Conservation (phyloP, 2,329 filamentous ascomycete species). For the Celoporthe dispersa region DNA sequence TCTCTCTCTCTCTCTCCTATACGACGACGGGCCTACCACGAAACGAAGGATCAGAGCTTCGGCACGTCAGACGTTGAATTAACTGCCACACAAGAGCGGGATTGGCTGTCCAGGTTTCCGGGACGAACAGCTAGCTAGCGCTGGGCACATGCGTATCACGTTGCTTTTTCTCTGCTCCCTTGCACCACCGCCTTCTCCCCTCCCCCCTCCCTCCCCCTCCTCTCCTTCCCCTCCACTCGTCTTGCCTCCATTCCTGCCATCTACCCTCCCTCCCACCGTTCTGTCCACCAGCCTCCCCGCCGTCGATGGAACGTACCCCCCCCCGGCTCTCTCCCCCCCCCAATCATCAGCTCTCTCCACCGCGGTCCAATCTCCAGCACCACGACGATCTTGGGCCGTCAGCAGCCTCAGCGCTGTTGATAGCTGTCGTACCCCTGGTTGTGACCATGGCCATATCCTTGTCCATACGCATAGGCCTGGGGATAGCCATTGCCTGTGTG, state of each 20-base stretch:
- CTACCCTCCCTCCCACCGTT: background rate
- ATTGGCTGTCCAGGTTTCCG: background rate
- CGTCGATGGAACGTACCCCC: too few relatives aligned
- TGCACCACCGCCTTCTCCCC: background rate
- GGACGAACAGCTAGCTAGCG: background rate
- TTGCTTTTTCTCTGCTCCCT: background rate
- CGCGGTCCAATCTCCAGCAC: background rate
- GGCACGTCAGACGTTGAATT: constrained; percentile 1
- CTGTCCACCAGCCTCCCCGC: background rate
- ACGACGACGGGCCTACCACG: background rate
- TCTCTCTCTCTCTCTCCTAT: background rate
- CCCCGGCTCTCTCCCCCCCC: background rate
- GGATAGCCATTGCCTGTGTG: background rate
- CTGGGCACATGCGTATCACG: background rate
- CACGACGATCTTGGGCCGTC: background rate
- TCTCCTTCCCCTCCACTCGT: background rate
- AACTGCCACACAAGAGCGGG: background rate
- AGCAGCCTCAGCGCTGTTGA: background rate
- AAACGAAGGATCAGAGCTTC: background rate
- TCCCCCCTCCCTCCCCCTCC: background rate
- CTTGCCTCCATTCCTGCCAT: background rate
- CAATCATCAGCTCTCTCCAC: background rate
- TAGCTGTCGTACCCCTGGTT: background rate
- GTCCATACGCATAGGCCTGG: background rate
- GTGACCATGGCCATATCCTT: background rate